Percentiles rank a stretch among this genome's conserved stretches.
Evolutionary conservation across 805 yeast genomes (phyloP).

Genomic region (Cyberlindnera saturnus): DNA sequence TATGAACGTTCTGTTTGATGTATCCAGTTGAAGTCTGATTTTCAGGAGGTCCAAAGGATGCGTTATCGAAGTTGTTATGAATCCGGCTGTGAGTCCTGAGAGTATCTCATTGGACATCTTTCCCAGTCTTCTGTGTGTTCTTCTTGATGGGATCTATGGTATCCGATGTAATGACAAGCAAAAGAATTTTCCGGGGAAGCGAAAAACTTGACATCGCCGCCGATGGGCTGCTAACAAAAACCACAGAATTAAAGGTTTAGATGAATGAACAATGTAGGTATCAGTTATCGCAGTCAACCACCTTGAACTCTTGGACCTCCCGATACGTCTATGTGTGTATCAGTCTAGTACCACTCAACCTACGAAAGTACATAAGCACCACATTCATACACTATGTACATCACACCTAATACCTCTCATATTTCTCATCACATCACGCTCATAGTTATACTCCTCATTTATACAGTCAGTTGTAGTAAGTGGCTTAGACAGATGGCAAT

Average conservation of each 20-base stretch:
- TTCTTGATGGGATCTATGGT: no score
- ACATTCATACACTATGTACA: not conserved
- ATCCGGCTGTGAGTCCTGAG: constrained; percentile 79
- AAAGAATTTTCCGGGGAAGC: no score
- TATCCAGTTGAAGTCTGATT: constrained; percentile 68
- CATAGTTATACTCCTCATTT: not conserved
- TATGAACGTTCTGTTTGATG: constrained; percentile 4
- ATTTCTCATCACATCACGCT: not conserved
- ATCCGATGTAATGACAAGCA: no score
- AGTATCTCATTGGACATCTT: constrained; percentile 29
- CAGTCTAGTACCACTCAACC: no score
- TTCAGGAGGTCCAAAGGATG: constrained; percentile 91
- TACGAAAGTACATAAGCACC: no score
- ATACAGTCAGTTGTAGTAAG: not conserved
- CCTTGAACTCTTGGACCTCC: no score
- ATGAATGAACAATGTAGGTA: no score
- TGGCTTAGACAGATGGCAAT: constrained; percentile 59
- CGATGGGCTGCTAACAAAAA: no score
- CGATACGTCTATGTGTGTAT: no score
- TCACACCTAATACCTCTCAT: not conserved
- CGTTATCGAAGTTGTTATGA: constrained; percentile 67
- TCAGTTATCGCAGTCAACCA: no score
- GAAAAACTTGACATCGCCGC: no score
- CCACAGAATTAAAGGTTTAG: no score
- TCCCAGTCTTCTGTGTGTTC: not conserved